These are phyloP conservation scores for Priceomyces carsonii DNA, from an alignment of 805 yeast genomes.

Conservation along the genomic window DNA sequence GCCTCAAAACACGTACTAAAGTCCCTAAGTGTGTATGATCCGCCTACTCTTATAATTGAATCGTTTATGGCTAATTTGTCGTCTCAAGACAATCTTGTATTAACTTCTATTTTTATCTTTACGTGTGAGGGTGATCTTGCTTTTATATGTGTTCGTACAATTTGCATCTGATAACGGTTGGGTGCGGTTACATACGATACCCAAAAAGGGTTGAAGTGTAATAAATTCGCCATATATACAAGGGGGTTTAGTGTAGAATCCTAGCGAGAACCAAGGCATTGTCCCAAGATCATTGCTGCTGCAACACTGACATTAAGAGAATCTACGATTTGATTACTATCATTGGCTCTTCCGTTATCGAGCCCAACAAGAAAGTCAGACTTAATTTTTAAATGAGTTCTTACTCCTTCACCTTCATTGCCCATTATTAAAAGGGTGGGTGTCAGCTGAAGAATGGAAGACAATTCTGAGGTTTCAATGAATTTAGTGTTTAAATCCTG, in stretches of 20 bases:
- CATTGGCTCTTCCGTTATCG: slow-evolving; percentile 29
- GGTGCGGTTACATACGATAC: too few species aligned
- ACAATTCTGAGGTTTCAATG: slow-evolving; percentile 44
- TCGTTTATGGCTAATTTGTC: too few species aligned
- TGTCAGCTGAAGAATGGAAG: slow-evolving; percentile 39
- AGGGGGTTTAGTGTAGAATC: neutral
- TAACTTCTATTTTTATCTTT: too few species aligned
- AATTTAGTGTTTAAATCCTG: slow-evolving; percentile 31
- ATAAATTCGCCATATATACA: neutral
- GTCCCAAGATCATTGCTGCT: slow-evolving; percentile 60
- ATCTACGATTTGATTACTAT: slow-evolving; percentile 49
- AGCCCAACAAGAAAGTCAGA: slow-evolving; percentile 54
- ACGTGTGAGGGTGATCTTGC: too few species aligned
- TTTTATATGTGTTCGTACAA: too few species aligned
- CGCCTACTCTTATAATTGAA: too few species aligned
- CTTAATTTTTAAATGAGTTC: slow-evolving; percentile 60
- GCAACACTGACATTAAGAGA: slow-evolving; percentile 92
- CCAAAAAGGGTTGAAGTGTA: too few species aligned
- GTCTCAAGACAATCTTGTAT: too few species aligned
- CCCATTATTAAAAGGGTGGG: slow-evolving; percentile 80
- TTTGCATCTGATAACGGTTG: too few species aligned
- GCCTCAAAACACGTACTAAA: too few species aligned
- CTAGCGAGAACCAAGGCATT: slow-evolving; percentile 10
- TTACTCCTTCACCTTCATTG: slow-evolving; percentile 81
- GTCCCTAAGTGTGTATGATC: too few species aligned